phyloP scores from a whole-genome alignment of 495 filamentous ascomycete species.

The Hypoxylon fragiforme region DNA sequence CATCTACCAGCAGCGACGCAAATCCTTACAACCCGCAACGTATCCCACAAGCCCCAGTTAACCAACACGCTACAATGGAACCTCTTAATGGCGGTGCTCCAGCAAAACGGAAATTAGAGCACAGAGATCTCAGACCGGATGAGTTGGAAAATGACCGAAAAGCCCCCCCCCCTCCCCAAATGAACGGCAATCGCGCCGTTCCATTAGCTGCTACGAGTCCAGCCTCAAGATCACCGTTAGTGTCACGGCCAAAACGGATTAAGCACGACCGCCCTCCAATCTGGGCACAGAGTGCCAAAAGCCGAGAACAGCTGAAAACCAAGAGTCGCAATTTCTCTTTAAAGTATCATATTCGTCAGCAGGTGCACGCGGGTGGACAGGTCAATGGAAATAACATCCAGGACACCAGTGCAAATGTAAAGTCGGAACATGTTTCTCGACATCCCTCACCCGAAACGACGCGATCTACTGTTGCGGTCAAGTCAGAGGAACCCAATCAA shows the following conservation, averaged over 20 bases:
- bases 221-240: slow-evolving; percentile 34
- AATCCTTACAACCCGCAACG: slow-evolving; percentile 44
- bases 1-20: slow-evolving; percentile 44
- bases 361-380: slow-evolving; percentile 26
- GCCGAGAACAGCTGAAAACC: slow-evolving; percentile 25
- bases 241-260: slow-evolving; percentile 43
- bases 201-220: slow-evolving; percentile 23
- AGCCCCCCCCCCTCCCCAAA: slow-evolving; percentile 47
- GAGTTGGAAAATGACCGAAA: slow-evolving; percentile 48
- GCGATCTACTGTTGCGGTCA: slow-evolving; percentile 36
- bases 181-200: slow-evolving; percentile 44
- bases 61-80: slow-evolving; percentile 31
- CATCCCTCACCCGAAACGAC: slow-evolving; percentile 53
- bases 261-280: slow-evolving; percentile 44
- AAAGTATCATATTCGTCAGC: slow-evolving; percentile 38
- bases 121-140: slow-evolving; percentile 50
- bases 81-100: slow-evolving; percentile 42
- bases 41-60: slow-evolving; percentile 38
- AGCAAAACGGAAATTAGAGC: slow-evolving; percentile 58
- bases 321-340: slow-evolving; percentile 43
- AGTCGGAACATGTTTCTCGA: slow-evolving; percentile 45
- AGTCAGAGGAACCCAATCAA: slow-evolving; percentile 25
- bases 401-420: slow-evolving; percentile 27
- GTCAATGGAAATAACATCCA: slow-evolving; percentile 43
- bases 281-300: slow-evolving; percentile 46